Base-by-base conservation (phyloP, 805 yeast species). In the Starmera dryadoides region DNA sequence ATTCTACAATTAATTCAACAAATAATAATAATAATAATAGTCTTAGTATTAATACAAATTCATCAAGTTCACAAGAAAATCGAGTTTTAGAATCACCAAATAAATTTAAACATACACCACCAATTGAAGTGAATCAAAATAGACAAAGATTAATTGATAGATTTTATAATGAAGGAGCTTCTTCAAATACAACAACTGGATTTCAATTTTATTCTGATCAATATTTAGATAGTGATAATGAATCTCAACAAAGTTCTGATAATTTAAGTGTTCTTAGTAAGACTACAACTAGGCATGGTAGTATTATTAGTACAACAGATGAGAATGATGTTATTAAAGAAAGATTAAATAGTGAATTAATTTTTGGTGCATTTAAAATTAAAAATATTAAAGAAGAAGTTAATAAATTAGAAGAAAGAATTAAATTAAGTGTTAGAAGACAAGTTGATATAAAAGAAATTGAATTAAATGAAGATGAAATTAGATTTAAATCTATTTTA, bases 401-500 rank as follows among this genome's bases (percentile, higher is more conserved):
- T 17, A 14, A 7, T 4, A 12, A 30, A 14, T 6, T 36, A 14
- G 34, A 36, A 10, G 22, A 17, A 9, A 5, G 25, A 2, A 36
- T 36, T 9, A 31, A 30, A 3, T 11, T 15, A 3, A 30, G 20
- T 12, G 17, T 36, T 15, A 11, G 28, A 14, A 19, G 14, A 17
- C 39, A 36, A 23, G 22, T 36, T 17, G 39, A 36, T 16, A 15
- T 30, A 10, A 36, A 36, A 8, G 39, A 36, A n/a, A 31, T 30
- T 5, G 39, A 36, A 25, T 30, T 30, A 8, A 15, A 8, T 9
- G 30, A 30, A 7, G 33, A 36, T 14, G 22, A 19, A 15, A 21
- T 26, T 7, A n/a, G 16, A 19, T 36, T 36, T 17, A 23, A 30
- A 16, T 8, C 12, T n/a, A 12, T 36, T 7, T n/a, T 30, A 10